These are phyloP conservation scores for Phytophthora idaei DNA, from an alignment of 352 stramenopile species.

Conservation along the genomic window DNA sequence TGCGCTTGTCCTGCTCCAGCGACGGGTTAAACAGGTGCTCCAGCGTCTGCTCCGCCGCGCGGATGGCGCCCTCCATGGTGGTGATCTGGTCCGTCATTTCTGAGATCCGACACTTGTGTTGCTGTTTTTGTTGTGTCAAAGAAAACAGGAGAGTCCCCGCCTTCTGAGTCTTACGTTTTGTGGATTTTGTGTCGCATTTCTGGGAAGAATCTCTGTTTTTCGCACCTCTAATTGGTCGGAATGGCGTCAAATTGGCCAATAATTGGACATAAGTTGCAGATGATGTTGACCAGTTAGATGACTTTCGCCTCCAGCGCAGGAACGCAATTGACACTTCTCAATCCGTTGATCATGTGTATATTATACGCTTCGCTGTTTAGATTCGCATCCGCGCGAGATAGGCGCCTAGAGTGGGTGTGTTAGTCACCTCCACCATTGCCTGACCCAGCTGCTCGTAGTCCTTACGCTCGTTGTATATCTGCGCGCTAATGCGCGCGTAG, in stretches of 20 bases:
- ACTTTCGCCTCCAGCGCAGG: background rate
- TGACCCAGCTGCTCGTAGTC: constrained; percentile 79
- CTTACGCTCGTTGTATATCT: constrained; percentile 87
- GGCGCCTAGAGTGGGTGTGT: constrained; percentile 63
- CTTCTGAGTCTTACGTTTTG: constrained; percentile 16
- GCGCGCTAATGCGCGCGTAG: constrained; percentile 82
- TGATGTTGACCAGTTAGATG: constrained; percentile 12
- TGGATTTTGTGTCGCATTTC: constrained; percentile 34
- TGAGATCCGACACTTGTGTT: constrained; percentile 12
- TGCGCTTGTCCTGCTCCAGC: constrained; percentile 85
- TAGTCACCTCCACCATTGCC: constrained; percentile 78
- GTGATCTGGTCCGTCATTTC: constrained; percentile 79
- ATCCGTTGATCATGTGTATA: constrained; percentile 22
- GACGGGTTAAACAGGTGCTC: constrained; percentile 92
- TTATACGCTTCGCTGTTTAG: constrained; percentile 37
- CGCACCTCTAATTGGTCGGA: constrained; percentile 5
- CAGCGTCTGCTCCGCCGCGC: constrained; percentile 88
- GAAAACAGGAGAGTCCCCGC: background rate
- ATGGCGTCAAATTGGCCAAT: background rate
- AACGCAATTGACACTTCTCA: background rate
- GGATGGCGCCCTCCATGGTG: constrained; percentile 92
- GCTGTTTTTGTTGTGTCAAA: constrained; percentile 17
- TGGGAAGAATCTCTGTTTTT: background rate
- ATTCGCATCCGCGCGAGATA: constrained; percentile 72
- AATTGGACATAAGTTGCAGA: constrained; percentile 12